Base-by-base conservation (phyloP, 2,329 filamentous ascomycete species). In the Diaporthe sp. region DNA sequence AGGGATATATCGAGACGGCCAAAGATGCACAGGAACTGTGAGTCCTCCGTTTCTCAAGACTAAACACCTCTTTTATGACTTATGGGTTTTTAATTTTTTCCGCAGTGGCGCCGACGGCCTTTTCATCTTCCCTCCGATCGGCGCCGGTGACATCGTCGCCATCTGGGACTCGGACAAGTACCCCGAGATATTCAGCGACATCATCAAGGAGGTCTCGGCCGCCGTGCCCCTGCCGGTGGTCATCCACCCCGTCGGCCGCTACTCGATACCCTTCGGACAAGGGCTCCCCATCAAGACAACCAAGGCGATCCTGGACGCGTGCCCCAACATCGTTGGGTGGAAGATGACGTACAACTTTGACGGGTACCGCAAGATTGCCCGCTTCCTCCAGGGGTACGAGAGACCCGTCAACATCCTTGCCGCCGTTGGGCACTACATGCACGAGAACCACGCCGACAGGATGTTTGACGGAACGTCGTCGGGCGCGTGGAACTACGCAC, bases 261-360 rank as follows among this genome's bases (percentile, higher is more conserved):
- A 65, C 28, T 65, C 61, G 17, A 65, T 65, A 28, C 61, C 61
- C 25, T 65, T 65, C 28, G 61, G 61, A 0, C 61, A 65, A 9
- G 61, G 61, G 13, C 61, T 65, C 9, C 61, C 61, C 28, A 65
- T 65, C 17, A 65, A 65, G 17, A 65, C 61, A 3, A 49, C 61
- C 42, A 65, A 65, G 28, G 39, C 61, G n/a, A 65, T 65, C 61
- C 61, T 65, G 13, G 61, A 65, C 9, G 42, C 61, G 17, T 65
- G 61, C 42, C 61, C 61, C 4, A 65, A 65, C 5, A 46, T 65
- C 15, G 61, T 65, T 9, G 61, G 61, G 4, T 65, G 61, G 61
- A 65, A 65, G 42, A 65, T 65, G 61, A 65, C 42, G 28, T 65
- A 65, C 42, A 65, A 65, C 28, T 65, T 65, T 34, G 61, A 65